phyloP scores from a whole-genome alignment of 305 asterid genomes.

The Fraxinus ornus region DNA sequence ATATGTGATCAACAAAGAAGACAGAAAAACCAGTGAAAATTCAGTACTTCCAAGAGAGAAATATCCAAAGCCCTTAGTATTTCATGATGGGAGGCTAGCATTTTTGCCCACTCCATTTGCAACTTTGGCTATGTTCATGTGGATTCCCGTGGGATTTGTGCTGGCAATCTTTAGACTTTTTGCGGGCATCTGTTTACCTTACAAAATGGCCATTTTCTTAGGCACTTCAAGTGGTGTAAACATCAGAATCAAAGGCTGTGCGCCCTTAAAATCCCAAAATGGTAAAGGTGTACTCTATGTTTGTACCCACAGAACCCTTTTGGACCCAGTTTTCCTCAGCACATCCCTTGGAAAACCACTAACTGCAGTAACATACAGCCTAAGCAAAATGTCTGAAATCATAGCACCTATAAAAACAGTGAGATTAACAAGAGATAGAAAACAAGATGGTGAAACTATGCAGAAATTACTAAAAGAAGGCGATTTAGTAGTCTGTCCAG shows the following conservation, averaged over 20 bases:
- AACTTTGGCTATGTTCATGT: slow-evolving; percentile 64
- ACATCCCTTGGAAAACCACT: slow-evolving; percentile 43
- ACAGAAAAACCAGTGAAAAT: slow-evolving; percentile 19
- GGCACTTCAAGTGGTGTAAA: slow-evolving; percentile 50
- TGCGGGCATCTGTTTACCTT: slow-evolving; percentile 58
- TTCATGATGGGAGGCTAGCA: slow-evolving; percentile 89
- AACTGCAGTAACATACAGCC: slow-evolving; percentile 84
- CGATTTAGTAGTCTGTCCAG: slow-evolving; percentile 82
- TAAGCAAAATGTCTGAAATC: slow-evolving; percentile 75
- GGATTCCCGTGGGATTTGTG: slow-evolving; percentile 72
- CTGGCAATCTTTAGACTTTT: slow-evolving; percentile 53
- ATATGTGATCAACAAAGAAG: slow-evolving; percentile 51
- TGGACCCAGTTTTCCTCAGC: slow-evolving; percentile 80
- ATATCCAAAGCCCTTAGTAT: slow-evolving; percentile 80
- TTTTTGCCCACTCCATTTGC: slow-evolving; percentile 82
- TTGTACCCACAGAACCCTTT: slow-evolving; percentile 79
- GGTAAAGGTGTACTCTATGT: slow-evolving; percentile 67
- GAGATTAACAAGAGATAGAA: slow-evolving; percentile 59
- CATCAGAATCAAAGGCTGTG: slow-evolving; percentile 38
- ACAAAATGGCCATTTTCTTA: slow-evolving; percentile 41
- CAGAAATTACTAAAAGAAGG: slow-evolving; percentile 55
- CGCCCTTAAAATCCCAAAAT: slow-evolving; percentile 23
- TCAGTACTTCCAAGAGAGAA: slow-evolving; percentile 51
- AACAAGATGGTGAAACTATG: slow-evolving; percentile 56
- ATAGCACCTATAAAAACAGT: slow-evolving; percentile 72